Evolutionary conservation across 169 alveolate species (phyloP).

Genomic region (Plasmodium knowlesi): DNA sequence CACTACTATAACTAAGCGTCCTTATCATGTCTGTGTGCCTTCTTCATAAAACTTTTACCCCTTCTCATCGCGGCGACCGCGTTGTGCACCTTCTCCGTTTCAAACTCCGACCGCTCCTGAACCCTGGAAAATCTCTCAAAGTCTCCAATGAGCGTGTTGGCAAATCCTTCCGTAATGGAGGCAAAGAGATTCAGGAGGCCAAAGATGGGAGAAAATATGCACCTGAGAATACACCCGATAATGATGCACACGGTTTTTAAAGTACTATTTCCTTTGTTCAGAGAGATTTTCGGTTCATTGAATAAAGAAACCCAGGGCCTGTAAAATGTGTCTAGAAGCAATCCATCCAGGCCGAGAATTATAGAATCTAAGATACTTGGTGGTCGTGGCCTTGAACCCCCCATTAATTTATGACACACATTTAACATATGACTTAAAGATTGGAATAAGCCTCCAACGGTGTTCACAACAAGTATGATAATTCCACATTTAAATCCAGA

Average conservation of each 20-base stretch:
- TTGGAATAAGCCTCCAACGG: constrained; percentile 92
- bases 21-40: background rate
- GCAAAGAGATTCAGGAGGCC: constrained; percentile 89
- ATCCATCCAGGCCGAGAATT: constrained; percentile 90
- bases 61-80: constrained; percentile 15
- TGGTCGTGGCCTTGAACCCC: constrained; percentile 92
- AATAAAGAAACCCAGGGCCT: constrained; percentile 91
- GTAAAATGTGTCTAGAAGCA: constrained; percentile 88
- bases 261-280: constrained; percentile 78
- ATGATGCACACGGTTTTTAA: constrained; percentile 48
- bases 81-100: constrained; percentile 78
- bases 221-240: constrained; percentile 78
- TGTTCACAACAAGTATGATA: constrained; percentile 85
- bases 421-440: constrained; percentile 88
- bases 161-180: constrained; percentile 91
- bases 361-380: constrained; percentile 91
- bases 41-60: constrained; percentile 10
- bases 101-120: constrained; percentile 83
- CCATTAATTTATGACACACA: constrained; percentile 89
- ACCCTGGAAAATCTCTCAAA: constrained; percentile 91
- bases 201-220: constrained; percentile 88
- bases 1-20: background rate
- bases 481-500: constrained; percentile 91
- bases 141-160: constrained; percentile 92
- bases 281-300: constrained; percentile 81